These are phyloP conservation scores for Thalassiosira oceanica DNA, from an alignment of 352 stramenopile species.

Conservation along the genomic window DNA sequence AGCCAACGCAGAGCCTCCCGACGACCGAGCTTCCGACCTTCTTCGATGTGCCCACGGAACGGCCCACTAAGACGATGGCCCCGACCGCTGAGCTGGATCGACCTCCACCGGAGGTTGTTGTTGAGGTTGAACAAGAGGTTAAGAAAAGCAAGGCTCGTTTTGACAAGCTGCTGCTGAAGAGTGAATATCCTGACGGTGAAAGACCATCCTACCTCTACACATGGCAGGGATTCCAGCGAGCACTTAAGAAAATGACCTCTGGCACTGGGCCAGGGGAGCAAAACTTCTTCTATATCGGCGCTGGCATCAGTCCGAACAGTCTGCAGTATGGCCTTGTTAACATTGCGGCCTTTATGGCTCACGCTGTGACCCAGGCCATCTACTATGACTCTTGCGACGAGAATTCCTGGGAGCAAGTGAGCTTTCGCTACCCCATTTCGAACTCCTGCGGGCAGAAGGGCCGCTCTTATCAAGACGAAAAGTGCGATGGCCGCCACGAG, in stretches of 20 bases:
- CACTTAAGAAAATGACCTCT: slow-evolving; percentile 43
- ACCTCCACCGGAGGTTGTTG: slow-evolving; percentile 11
- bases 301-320: slow-evolving; percentile 14
- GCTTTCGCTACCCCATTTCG: slow-evolving; percentile 47
- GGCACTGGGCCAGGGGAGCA: slow-evolving; percentile 36
- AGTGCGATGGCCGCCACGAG: slow-evolving; percentile 30
- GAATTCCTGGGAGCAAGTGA: slow-evolving; percentile 52
- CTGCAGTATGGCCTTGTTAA: slow-evolving; percentile 45
- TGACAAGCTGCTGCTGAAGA: slow-evolving; percentile 25
- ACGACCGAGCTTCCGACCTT: slow-evolving; percentile 26
- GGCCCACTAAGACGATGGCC: slow-evolving; percentile 17
- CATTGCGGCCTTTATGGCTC: slow-evolving; percentile 41
- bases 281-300: slow-evolving; percentile 16
- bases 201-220: slow-evolving; percentile 43
- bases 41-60: slow-evolving; percentile 11
- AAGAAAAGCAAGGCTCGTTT: slow-evolving; percentile 4
- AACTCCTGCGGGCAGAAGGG: slow-evolving; percentile 47
- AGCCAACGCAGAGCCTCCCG: slow-evolving; percentile 8
- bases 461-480: slow-evolving; percentile 46
- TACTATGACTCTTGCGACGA: slow-evolving; percentile 56
- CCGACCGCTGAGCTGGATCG: slow-evolving; percentile 27
- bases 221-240: slow-evolving; percentile 31
- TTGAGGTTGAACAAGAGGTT: slow-evolving; percentile 14
- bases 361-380: slow-evolving; percentile 45
- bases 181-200: slow-evolving; percentile 32